Evolutionary conservation across 495 filamentous ascomycete species (phyloP), one percentile per base, ranked within the genome.

Genomic region (Neurospora sp.): DNA sequence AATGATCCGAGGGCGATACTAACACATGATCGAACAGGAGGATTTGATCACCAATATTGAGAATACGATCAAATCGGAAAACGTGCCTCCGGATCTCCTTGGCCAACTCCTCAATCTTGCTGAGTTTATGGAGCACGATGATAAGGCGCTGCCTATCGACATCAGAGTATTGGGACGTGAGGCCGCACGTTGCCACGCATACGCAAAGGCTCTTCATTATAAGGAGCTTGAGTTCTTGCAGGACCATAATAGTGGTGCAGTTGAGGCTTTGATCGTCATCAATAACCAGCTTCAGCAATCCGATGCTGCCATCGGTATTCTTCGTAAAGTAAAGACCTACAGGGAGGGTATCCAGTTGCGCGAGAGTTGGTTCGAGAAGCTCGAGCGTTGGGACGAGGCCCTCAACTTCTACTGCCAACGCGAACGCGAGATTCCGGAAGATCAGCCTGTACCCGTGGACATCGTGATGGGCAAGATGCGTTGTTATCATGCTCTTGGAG

Each of bases 391-490:
- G 96, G 96, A 99, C 76, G 96, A 99, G 81, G 96, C 96, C n/a
- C 86, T 99, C 74, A 88, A 89, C 70, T 94, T 94, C 45, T 99
- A 98, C 76, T 90, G 93, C 74, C 89, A 92, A 73, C 90, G 93
- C 20, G 87, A 89, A 72, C 88, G 90, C 9, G 92, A 97, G 68
- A 79, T 87, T 65, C 88, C 85, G 12, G 86, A 87, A 9, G 85
- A 87, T 41, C 79, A 82, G 44, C 87, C 89, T 3, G 84, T 88
- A 7, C 92, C 91, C 0, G 91, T 98, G 74, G 94, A 98, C 71
- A 90, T 98, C 41, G 95, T 95, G 6, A 97, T 98, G 94, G 96
- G 96, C 73, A 98, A 99, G 82, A 99, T 99, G 96, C 91, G 96
- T 20, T 99, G 96, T 87, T 83, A 98, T 48, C 96, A 99, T 78